Evolutionary conservation across 1,284 basidiomycete genomes (phyloP).

Genomic region (Vanrija sp.): DNA sequence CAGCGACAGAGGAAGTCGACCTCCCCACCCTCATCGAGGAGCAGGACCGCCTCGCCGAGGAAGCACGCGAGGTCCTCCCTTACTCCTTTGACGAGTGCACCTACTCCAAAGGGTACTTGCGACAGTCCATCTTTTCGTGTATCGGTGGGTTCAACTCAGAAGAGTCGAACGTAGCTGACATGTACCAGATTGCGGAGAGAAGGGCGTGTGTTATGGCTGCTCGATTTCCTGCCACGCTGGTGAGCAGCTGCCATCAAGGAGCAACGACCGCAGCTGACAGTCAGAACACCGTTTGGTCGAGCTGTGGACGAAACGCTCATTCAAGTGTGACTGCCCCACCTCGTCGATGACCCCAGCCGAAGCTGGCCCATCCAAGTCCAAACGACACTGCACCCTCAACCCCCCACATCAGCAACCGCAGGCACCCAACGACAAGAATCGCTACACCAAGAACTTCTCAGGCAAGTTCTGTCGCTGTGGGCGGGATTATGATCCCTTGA

Average conservation of each 20-base stretch:
- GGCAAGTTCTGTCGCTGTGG: slow-evolving; percentile 48
- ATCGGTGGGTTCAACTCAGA: slow-evolving; percentile 25
- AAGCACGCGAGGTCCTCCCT: slow-evolving; percentile 43
- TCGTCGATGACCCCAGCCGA: slow-evolving; percentile 19
- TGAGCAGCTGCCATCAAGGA: slow-evolving; percentile 22
- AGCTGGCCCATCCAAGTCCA: background rate
- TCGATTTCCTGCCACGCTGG: slow-evolving; percentile 48
- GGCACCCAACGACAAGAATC: slow-evolving; percentile 33
- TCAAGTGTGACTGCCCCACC: slow-evolving; percentile 49
- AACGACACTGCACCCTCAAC: slow-evolving; percentile 31
- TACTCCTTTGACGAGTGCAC: slow-evolving; percentile 47
- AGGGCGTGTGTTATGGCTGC: slow-evolving; percentile 48
- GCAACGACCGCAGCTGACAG: background rate
- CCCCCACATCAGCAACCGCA: slow-evolving; percentile 31
- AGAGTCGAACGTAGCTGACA: slow-evolving; percentile 2
- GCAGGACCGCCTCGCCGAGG: slow-evolving; percentile 36
- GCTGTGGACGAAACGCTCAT: slow-evolving; percentile 42
- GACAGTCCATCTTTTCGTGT: slow-evolving; percentile 47
- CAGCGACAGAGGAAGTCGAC: slow-evolving; percentile 28
- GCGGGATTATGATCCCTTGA: slow-evolving; percentile 44
- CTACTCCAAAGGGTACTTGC: slow-evolving; percentile 35
- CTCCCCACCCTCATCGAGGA: slow-evolving; percentile 37
- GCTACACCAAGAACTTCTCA: slow-evolving; percentile 38
- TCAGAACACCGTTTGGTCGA: slow-evolving; percentile 47
- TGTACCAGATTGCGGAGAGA: slow-evolving; percentile 28